phyloP scores from a whole-genome alignment of 495 filamentous ascomycete species.

The Podospora tetraspora region DNA sequence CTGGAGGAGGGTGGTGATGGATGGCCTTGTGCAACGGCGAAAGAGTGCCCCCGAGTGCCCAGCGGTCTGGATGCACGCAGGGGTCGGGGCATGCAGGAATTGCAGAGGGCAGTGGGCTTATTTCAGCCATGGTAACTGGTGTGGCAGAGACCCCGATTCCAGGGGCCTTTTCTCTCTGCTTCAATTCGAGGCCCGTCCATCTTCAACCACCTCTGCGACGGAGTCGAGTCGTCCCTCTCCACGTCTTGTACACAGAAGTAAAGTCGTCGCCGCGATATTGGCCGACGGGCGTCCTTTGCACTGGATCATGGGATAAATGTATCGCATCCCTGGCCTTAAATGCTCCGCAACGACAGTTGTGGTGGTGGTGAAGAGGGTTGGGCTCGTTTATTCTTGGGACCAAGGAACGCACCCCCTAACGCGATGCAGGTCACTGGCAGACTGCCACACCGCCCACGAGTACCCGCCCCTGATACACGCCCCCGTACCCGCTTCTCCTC shows the following conservation, averaged over 20 bases:
- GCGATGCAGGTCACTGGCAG: not conserved
- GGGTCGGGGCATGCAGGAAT: not conserved
- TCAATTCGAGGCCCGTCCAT: not conserved
- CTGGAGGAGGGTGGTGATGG: too few relatives aligned
- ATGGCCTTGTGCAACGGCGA: not conserved
- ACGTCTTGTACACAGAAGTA: not conserved
- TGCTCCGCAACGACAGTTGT: not conserved
- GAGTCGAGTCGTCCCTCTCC: not conserved
- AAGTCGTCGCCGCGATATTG: not conserved
- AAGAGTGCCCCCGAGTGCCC: not conserved
- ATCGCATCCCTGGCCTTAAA: constrained; percentile 8
- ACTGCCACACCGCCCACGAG: not conserved
- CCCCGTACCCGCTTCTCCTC: constrained; percentile 13
- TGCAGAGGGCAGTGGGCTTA: not conserved
- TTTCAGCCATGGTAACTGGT: not conserved
- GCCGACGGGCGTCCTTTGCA: not conserved
- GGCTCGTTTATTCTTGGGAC: not conserved
- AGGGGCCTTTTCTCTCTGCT: not conserved
- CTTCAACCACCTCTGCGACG: not conserved
- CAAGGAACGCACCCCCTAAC: not conserved
- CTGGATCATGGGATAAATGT: constrained; percentile 11
- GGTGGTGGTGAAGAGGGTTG: constrained; percentile 1
- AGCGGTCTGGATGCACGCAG: not conserved
- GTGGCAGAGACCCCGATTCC: not conserved
- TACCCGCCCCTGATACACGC: constrained; percentile 1